Base-by-base conservation (phyloP, 225 moss, liverwort and hornwort genomes). In the Straminergon stramineum region DNA sequence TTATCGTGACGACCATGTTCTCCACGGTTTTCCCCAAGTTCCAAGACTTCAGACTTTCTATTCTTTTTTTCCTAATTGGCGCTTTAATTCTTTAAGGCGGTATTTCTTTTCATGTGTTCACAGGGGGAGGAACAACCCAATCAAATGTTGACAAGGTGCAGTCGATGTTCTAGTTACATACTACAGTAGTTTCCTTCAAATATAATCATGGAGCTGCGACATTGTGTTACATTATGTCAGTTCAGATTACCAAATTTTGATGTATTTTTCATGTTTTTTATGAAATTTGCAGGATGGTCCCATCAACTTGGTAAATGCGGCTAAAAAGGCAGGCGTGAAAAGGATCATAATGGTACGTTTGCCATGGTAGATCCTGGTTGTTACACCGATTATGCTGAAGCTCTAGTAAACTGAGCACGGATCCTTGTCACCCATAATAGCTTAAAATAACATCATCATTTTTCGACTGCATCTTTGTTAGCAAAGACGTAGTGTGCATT, bases 251-350 rank as follows among this genome's bases (percentile, higher is more conserved):
- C 69, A 78, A 55, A 23, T 89, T 85, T 51, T 87, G 53, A 82
- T 39, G 62, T n/a, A 64, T 35, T 60, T 83, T 83, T 51, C 71
- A 64, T 90, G 88, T 21, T 20, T 67, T 86, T 86, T 63, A 52
- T 91, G 83, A 81, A 57, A 83, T 89, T 78, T 84, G 35, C 93
- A 99, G 97, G 83, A 96, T 88, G 99, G 99, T 64, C 97, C 97
- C 24, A 99, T 97, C 92, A 99, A 99, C 90, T 92, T 99, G 83
- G 89, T 95, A 60, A 96, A 95, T 91, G 97, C 96, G 85, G 97
- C 99, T n/a, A 97, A 97, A 91, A 94, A 95, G 76, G 92, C 95
- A 71, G 99, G 97, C 76, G 96, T 97, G 82, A 96, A 95, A 81
- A 94, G 99, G 91, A 96, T 99, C 80, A 91, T 99, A 51, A 84